Evolutionary conservation across 2,329 filamentous ascomycete genomes (phyloP), one percentile per base, ranked within the genome.

Genomic region (Venturia oleaginea): DNA sequence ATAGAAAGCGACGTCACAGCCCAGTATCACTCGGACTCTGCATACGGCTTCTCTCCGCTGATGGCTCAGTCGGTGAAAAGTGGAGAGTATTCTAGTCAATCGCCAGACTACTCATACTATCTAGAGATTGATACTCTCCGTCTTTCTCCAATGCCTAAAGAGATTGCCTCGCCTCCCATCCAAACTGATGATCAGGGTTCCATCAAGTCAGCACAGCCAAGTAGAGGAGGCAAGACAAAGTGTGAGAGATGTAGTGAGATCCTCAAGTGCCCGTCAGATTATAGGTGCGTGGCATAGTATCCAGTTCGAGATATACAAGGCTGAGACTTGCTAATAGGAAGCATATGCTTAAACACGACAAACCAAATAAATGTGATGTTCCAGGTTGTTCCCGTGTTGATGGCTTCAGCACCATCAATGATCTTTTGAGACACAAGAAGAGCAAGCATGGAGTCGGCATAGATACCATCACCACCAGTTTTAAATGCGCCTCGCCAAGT

Each of bases 361-460:
- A 88, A 68, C 84, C 86, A 0, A 85, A 82, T 72, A 81, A 76
- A 65, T 96, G 92, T 71, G 70, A 80, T 3, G 74, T 84, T 30
- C 67, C 72, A 0, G 77, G 77, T 4, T 95, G 91, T 72, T 68
- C 71, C 32, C 80, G 86, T 15, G 68, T 66, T 22, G 79, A 84
- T 67, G 91, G 90, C 0, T 96, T 96, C 70, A 86, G 87, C 22
- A 95, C 91, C 0, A 75, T 78, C 22, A 96, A 95, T 72, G 92
- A 96, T 70, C 83, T 93, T 15, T 83, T 88, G n/a, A 82, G 92
- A 62, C 92, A 96, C 72, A 85, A 83, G 69, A 86, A 84, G 71
- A 89, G 86, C 66, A 86, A 89, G 6, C 92, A 96, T 72, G 77
- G 76, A 30, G 76, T 81, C 62, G 76, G 69, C 46, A 77, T 75